Evolutionary conservation across 2,329 filamentous ascomycete species (phyloP).

Genomic region (Scedosporium dehoogii): DNA sequence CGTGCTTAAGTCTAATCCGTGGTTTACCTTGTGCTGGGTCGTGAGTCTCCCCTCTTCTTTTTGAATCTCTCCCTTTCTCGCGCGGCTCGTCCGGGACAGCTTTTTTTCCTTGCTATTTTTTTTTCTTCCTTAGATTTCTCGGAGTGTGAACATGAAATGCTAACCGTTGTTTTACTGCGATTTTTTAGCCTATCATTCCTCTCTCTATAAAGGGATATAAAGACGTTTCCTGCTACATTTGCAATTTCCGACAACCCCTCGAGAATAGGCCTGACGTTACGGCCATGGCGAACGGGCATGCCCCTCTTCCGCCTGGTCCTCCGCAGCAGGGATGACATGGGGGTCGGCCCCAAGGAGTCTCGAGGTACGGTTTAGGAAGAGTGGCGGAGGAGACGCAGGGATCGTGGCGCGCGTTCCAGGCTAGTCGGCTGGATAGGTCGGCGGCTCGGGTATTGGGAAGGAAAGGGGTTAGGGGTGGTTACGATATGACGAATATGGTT

Average conservation of each 20-base stretch:
- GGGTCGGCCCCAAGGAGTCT: slow-evolving; percentile 11
- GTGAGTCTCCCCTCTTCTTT: slow-evolving; percentile 28
- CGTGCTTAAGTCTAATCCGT: slow-evolving; percentile 55
- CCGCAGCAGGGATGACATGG: slow-evolving; percentile 23
- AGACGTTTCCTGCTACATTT: slow-evolving; percentile 65
- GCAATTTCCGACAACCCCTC: slow-evolving; percentile 63
- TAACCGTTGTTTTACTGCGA: not conserved
- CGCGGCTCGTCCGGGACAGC: not conserved
- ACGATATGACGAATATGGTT: no score
- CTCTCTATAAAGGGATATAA: slow-evolving; percentile 58
- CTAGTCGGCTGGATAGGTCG: no score
- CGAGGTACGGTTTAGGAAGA: slow-evolving; percentile 9
- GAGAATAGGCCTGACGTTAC: slow-evolving; percentile 46
- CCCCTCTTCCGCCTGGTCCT: slow-evolving; percentile 20
- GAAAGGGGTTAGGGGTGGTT: no score
- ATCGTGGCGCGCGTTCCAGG: not conserved
- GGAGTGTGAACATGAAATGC: not conserved
- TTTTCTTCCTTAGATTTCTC: no score
- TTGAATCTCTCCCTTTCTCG: not conserved
- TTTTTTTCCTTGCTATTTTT: no score
- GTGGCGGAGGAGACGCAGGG: slow-evolving; percentile 11
- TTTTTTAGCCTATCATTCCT: slow-evolving; percentile 54
- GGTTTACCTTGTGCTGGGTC: slow-evolving; percentile 74
- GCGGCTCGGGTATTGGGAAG: no score
- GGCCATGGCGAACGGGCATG: slow-evolving; percentile 37